Evolutionary conservation across 2,329 filamentous ascomycete genomes (phyloP).

Genomic region (Kalmusia sp.): DNA sequence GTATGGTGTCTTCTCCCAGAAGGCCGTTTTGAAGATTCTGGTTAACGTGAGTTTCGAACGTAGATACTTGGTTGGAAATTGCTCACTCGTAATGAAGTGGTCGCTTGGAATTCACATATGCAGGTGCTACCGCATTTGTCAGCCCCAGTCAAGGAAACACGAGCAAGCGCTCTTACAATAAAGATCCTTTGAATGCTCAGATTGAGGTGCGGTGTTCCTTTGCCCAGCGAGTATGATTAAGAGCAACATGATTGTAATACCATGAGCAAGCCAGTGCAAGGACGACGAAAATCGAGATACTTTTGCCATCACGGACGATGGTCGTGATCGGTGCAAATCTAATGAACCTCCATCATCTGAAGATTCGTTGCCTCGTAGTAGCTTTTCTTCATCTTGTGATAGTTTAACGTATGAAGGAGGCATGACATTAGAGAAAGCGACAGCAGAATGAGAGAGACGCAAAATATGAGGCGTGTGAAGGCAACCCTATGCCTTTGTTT

Average conservation of each 20-base stretch:
- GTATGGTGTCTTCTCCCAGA: slow-evolving; percentile 9
- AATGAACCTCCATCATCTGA: not conserved
- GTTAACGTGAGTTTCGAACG: not conserved
- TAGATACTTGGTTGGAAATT: not conserved
- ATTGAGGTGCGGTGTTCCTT: not conserved
- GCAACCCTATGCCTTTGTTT: too few species aligned
- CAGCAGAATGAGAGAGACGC: not conserved
- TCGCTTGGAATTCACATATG: not conserved
- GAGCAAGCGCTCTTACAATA: not conserved
- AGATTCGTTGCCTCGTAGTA: not conserved
- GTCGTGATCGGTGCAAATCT: not conserved
- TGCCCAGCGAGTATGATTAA: not conserved
- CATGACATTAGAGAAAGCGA: not conserved
- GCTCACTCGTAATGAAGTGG: slow-evolving; percentile 1
- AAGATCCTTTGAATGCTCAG: too few species aligned
- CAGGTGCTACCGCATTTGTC: not conserved
- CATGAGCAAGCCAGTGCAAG: not conserved
- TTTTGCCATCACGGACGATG: too few species aligned
- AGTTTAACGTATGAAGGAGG: not conserved
- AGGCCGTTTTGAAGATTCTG: slow-evolving; percentile 9
- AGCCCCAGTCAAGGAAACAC: not conserved
- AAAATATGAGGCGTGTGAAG: too few species aligned
- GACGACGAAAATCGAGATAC: not conserved
- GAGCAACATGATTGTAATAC: not conserved
- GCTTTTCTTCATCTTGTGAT: slow-evolving; percentile 5